Evolutionary conservation across 495 filamentous ascomycete genomes (phyloP), one percentile per base, ranked within the genome.

Genomic region (Glarea lozoyensis): DNA sequence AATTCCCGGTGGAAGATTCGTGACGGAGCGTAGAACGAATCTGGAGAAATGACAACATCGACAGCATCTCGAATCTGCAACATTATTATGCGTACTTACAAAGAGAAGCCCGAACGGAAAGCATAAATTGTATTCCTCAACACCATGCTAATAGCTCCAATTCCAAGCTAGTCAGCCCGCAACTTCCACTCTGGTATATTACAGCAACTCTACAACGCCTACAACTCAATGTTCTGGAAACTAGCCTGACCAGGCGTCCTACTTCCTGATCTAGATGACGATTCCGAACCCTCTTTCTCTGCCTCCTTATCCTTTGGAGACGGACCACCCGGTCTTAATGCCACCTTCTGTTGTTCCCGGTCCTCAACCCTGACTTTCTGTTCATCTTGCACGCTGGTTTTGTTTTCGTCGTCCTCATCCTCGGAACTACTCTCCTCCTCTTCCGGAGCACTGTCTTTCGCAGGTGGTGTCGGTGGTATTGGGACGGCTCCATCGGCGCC

Each of bases 321-420:
- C 3, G 43, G 35, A 13, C 19, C 45, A 7, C 45, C 41, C 11
- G 53, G 53, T 40, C 53, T 42, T 13, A 68, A 36, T 13, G 63
- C 65, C 10, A 74, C 60, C 21, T 64, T 68, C 40, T 71, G 66
- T 22, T 66, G 60, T 12, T 77, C 70, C 35, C 64, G 59, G 44
- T 79, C 73, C 21, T 75, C 70, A 4, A 70, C 56, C 29, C 70
- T 57, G 21, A 72, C 62, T 47, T 79, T 80, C 50, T 76, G 74
- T 56, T 80, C 76, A 1, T 72, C 68, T 7, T 66, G 52, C 46
- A 52, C 42, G 12, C 42, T 55, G 27, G 46, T 61, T 39, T 55
- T 64, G 30, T 60, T 53, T 23, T 61, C 54, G 21, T 60, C 57
- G 11, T 64, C 60, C 2, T 64, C 55, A 2, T 63, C 58, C 9